Percentiles rank a stretch among this genome's conserved stretches.
Conservation (phyloP, 345 rosid species). For the Rhizophora apiculata region DNA sequence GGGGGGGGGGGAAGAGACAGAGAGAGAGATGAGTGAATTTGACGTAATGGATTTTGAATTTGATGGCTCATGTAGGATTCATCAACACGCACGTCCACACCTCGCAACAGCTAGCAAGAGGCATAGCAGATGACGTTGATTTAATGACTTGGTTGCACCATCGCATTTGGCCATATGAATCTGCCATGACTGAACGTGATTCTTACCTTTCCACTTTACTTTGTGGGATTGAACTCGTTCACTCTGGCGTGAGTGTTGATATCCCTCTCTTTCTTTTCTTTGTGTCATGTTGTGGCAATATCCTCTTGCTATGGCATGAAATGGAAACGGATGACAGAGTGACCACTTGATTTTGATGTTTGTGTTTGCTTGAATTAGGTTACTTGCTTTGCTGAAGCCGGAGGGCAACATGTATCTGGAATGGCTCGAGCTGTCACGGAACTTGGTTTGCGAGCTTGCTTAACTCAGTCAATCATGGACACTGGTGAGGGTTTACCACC, state of each 20-base stretch:
- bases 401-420: slow-evolving; percentile 62
- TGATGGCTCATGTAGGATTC: slow-evolving; percentile 34
- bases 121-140: slow-evolving; percentile 67
- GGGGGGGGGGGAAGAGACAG: no score
- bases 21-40: no score
- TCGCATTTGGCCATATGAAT: slow-evolving; percentile 73
- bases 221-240: slow-evolving; percentile 66
- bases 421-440: slow-evolving; percentile 65
- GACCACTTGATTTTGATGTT: not conserved
- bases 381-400: slow-evolving; percentile 77
- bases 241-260: slow-evolving; percentile 48
- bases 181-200: slow-evolving; percentile 59
- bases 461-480: slow-evolving; percentile 58
- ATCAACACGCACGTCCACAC: slow-evolving; percentile 69
- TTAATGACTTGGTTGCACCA: slow-evolving; percentile 62
- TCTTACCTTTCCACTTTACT: slow-evolving; percentile 63
- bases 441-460: slow-evolving; percentile 67
- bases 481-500: slow-evolving; percentile 61
- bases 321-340: no score
- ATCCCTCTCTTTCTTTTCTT: not conserved
- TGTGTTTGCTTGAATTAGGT: slow-evolving; percentile 34
- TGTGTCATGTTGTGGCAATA: not conserved
- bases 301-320: no score
- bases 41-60: not conserved
- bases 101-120: slow-evolving; percentile 68